These are phyloP conservation scores for Asterochloris sp. DNA, from an alignment of 139 green algal genomes.

Conservation along the genomic window DNA sequence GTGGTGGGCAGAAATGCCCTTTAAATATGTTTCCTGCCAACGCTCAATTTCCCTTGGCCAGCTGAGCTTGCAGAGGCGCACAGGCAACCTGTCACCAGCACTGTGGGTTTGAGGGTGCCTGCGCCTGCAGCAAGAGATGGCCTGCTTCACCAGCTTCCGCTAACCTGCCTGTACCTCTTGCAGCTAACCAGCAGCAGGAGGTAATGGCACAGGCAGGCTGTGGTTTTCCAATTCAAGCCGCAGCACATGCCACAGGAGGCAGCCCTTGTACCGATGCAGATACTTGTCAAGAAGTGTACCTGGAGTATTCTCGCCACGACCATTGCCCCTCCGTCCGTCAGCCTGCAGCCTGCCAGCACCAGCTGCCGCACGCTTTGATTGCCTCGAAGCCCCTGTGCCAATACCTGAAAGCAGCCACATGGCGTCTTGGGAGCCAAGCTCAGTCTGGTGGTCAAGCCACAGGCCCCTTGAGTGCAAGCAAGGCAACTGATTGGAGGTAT, in stretches of 20 bases:
- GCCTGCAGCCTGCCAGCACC: neutral
- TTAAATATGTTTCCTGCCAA: neutral
- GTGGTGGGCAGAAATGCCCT: neutral
- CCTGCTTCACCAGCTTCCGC: too few species aligned
- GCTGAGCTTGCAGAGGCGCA: too few species aligned
- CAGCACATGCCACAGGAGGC: neutral
- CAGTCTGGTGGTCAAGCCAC: too few species aligned
- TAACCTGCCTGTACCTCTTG: too few species aligned
- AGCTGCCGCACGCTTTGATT: conserved; percentile 12
- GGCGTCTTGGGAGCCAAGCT: neutral
- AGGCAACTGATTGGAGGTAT: neutral
- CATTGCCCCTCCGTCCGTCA: neutral
- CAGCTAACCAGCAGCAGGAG: too few species aligned
- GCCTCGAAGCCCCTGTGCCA: conserved; percentile 1
- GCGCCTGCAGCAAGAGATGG: too few species aligned
- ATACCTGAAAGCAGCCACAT: neutral
- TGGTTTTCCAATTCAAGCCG: neutral
- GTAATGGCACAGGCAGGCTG: too few species aligned
- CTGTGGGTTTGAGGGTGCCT: too few species aligned
- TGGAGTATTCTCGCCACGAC: conserved; percentile 2
- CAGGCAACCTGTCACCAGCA: too few species aligned
- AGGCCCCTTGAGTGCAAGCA: neutral
- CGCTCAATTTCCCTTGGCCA: neutral
- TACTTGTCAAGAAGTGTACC: neutral
- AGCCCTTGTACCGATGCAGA: neutral